Conservation (phyloP, 2,329 filamentous ascomycete genomes). For the Lachnellula cervina region DNA sequence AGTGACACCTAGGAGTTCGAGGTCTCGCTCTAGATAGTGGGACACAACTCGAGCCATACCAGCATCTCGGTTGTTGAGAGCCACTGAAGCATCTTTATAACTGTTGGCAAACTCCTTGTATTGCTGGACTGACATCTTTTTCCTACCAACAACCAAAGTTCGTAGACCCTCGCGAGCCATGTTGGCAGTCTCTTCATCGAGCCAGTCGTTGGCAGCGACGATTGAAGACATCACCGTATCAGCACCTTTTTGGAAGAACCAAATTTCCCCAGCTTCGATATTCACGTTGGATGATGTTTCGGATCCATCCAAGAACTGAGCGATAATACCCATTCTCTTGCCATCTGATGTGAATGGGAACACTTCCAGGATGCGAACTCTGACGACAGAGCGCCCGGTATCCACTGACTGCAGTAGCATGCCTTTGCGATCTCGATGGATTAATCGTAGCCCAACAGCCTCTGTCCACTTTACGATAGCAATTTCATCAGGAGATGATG, state of each 20-base stretch:
- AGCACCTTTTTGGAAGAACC: slow-evolving; percentile 98
- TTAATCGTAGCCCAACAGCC: slow-evolving; percentile 77
- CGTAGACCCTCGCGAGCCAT: slow-evolving; percentile 96
- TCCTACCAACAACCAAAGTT: slow-evolving; percentile 91
- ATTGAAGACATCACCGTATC: slow-evolving; percentile 98
- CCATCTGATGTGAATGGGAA: slow-evolving; percentile 98
- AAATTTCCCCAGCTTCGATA: slow-evolving; percentile 70
- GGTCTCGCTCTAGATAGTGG: slow-evolving; percentile 76
- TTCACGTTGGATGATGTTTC: slow-evolving; percentile 42
- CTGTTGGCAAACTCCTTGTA: slow-evolving; percentile 74
- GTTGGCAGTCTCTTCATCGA: slow-evolving; percentile 98
- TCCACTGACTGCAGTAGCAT: slow-evolving; percentile 78
- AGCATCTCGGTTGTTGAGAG: slow-evolving; percentile 72
- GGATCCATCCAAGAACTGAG: slow-evolving; percentile 68
- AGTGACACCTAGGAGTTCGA: slow-evolving; percentile 94
- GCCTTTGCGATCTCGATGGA: slow-evolving; percentile 78
- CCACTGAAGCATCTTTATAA: slow-evolving; percentile 75
- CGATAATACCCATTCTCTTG: slow-evolving; percentile 96
- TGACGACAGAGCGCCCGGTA: slow-evolving; percentile 69
- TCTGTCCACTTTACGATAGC: slow-evolving; percentile 97
- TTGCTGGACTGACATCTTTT: slow-evolving; percentile 70
- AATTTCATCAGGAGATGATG: slow-evolving; percentile 95
- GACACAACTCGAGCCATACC: slow-evolving; percentile 77
- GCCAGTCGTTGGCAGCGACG: slow-evolving; percentile 94
- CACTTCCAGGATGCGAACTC: slow-evolving; percentile 83